phyloP scores from a whole-genome alignment of 2,329 filamentous ascomycete species.

The Alternaria longipes region DNA sequence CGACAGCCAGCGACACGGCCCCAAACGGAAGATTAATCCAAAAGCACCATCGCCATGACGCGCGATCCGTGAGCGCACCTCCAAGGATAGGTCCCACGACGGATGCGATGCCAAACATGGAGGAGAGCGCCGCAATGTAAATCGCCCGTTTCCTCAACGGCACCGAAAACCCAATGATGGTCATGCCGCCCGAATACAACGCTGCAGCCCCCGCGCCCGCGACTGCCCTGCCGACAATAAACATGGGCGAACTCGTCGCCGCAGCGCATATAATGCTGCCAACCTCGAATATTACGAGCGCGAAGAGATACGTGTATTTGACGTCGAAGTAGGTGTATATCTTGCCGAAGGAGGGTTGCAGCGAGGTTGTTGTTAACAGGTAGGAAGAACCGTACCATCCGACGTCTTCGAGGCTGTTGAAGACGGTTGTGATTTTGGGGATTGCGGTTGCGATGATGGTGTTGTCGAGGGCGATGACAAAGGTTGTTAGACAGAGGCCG shows the following conservation, averaged over 20 bases:
- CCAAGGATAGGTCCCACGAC: constrained; percentile 56
- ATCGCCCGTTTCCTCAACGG: constrained; percentile 55
- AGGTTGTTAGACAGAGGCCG: too few relatives aligned
- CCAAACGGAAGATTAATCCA: constrained; percentile 58
- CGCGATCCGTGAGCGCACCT: constrained; percentile 53
- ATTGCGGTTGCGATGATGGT: constrained; percentile 53
- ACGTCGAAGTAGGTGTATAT: constrained; percentile 69
- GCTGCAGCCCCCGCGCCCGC: constrained; percentile 64
- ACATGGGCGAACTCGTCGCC: constrained; percentile 59
- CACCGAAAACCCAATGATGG: constrained; percentile 56
- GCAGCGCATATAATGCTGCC: constrained; percentile 65
- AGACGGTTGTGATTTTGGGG: constrained; percentile 53
- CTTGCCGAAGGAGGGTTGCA: constrained; percentile 61
- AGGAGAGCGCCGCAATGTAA: constrained; percentile 49
- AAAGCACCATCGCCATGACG: constrained; percentile 54
- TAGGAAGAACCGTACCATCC: constrained; percentile 56
- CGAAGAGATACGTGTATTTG: constrained; percentile 61
- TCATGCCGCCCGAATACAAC: constrained; percentile 62
- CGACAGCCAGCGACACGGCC: constrained; percentile 46
- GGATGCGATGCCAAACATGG: constrained; percentile 52
- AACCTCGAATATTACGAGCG: constrained; percentile 59
- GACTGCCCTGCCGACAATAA: constrained; percentile 65
- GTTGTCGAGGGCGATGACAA: too few relatives aligned
- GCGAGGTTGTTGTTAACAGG: constrained; percentile 56
- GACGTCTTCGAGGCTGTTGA: constrained; percentile 53